Percentiles rank a stretch among this genome's conserved stretches.
Evolutionary conservation across 441 rosid genomes (phyloP).

Genomic region (Biscutella laevigata): DNA sequence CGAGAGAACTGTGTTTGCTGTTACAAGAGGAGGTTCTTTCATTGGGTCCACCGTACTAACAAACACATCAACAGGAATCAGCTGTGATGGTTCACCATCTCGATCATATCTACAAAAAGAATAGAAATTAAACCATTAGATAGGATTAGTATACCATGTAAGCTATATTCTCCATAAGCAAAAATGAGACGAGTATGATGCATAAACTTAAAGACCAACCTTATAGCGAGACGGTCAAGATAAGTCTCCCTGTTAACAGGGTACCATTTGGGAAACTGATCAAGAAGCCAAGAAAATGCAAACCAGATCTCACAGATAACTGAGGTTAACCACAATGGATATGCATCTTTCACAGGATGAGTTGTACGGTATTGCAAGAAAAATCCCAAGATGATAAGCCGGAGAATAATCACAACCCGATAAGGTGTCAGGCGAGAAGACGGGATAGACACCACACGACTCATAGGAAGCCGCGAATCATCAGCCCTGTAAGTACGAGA

Average conservation of each 20-base stretch:
- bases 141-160: not conserved
- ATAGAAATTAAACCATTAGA: not conserved
- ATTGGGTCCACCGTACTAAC: slow-evolving; percentile 99
- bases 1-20: slow-evolving; percentile 94
- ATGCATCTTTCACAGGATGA: slow-evolving; percentile 91
- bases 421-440: slow-evolving; percentile 86
- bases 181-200: too few relatives aligned
- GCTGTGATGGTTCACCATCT: slow-evolving; percentile 91
- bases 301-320: slow-evolving; percentile 99
- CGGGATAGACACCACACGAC: slow-evolving; percentile 73
- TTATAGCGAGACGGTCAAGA: slow-evolving; percentile 83
- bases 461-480: slow-evolving; percentile 87
- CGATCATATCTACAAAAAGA: slow-evolving; percentile 66
- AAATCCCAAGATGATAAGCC: slow-evolving; percentile 92
- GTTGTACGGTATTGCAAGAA: slow-evolving; percentile 92
- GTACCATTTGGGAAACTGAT: slow-evolving; percentile 96
- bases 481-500: slow-evolving; percentile 58
- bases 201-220: slow-evolving; percentile 40
- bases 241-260: slow-evolving; percentile 96
- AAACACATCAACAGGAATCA: slow-evolving; percentile 85
- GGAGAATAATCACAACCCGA: slow-evolving; percentile 84
- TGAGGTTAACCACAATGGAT: slow-evolving; percentile 86
- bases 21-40: slow-evolving; percentile 90
- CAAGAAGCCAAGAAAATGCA: slow-evolving; percentile 97
- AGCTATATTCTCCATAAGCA: not conserved